Evolutionary conservation across 306 rosid species (phyloP), one percentile per base, ranked within the genome.

Genomic region (Sphenostylis stenocarpa): DNA sequence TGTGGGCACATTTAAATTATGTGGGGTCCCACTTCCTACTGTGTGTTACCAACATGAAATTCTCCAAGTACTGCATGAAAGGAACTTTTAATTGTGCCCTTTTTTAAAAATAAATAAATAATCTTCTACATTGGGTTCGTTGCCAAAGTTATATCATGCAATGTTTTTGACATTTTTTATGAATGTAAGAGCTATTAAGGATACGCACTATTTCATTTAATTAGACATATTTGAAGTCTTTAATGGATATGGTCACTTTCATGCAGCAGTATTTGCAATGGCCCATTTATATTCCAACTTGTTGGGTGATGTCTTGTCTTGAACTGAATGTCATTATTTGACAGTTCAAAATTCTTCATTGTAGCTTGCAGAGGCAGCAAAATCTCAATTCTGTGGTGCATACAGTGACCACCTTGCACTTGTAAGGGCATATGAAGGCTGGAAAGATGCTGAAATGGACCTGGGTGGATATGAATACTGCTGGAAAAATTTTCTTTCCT

Each of bases 281-380:
- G 56, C 5, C 38, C 28, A 21, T 49, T 60, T 56, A 49, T 52
- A 61, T 34, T 80, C 55, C 43, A 53, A 73, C 64, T 33, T 23
- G 23, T 45, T 77, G 29, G 19, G 29, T 64, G 52, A 47, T 72
- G 60, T 77, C 65, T 74, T 19, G 70, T 48, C 55, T n/a, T 82
- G 61, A 73, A 56, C 70, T 60, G 72, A 47, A 52, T 80, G 71
- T 77, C 60, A 81, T 45, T 74, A 65, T 67, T 72, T 82, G 75
- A 77, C 44, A 7, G 6, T 64, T 70, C 77, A 49, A 69, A 70
- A 33, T 76, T 84, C 53, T 67, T 77, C 45, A 70, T 53, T 84
- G 74, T 77, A 96, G 99, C 98, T 87, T 88, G 99, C 96, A 72
- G 97, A 96, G 83, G 91, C 98, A 56, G 98, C 99, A 67, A 96